Conservation (phyloP, 2,329 filamentous ascomycete genomes). For the Sporothrix luriei region DNA sequence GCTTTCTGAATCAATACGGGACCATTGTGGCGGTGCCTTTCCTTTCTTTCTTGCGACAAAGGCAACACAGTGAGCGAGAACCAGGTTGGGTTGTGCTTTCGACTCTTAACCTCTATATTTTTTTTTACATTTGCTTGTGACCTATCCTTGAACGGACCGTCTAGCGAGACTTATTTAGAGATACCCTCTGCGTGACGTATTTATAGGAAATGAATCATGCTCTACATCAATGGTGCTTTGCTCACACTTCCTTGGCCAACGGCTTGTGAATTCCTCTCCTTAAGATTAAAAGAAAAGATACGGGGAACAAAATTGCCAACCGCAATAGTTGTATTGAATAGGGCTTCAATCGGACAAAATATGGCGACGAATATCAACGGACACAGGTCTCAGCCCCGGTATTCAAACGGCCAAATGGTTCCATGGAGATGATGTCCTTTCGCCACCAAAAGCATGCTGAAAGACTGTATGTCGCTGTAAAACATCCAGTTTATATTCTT, state of each 20-base stretch:
- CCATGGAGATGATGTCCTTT: too few species aligned
- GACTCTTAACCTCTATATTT: not conserved
- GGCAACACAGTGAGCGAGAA: constrained; percentile 8
- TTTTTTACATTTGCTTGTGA: not conserved
- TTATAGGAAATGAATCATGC: constrained; percentile 24
- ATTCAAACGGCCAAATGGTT: too few species aligned
- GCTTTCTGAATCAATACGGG: constrained; percentile 29
- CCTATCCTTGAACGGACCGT: not conserved
- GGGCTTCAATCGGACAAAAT: too few species aligned
- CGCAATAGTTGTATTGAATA: too few species aligned
- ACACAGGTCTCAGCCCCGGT: too few species aligned
- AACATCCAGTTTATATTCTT: constrained; percentile 7
- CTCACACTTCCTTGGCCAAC: not conserved
- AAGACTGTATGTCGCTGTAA: not conserved
- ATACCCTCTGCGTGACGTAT: constrained; percentile 27
- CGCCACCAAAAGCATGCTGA: too few species aligned
- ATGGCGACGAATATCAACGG: too few species aligned
- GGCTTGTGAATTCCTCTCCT: too few species aligned
- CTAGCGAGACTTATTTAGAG: constrained; percentile 22
- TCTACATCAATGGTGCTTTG: not conserved
- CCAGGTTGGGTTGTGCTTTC: constrained; percentile 8
- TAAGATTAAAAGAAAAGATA: too few species aligned
- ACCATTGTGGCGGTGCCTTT: constrained; percentile 28
- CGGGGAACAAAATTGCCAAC: too few species aligned
- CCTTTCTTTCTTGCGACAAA: not conserved